Evolutionary conservation across 2,329 filamentous ascomycete genomes (phyloP), one percentile per base, ranked within the genome.

Genomic region (Fonsecaea nubica): DNA sequence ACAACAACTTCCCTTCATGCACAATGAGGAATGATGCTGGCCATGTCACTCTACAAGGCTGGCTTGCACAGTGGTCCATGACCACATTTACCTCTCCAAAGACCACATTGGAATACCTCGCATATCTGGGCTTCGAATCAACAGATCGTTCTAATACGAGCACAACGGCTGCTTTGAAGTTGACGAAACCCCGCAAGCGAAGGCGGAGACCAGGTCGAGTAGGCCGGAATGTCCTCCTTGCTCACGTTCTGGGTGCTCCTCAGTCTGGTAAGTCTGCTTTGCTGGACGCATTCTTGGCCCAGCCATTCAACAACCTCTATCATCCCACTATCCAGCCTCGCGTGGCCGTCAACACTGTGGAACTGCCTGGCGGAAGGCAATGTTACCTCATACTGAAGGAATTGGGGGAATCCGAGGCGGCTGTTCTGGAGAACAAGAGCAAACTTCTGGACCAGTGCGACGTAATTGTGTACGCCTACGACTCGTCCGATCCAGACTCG

Each of bases 11-110:
- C 75, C 95, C 95, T 1, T 93, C 91, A 0, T 96, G 92, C 30
- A 97, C 95, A 0, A 94, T 98, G 18, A 90, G 92, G 50, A 98
- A 97, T 75, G 95, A 99, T 79, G 92, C 92, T 8, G 95, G 95
- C 0, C 88, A 98, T 76, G 93, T 99, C 68, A 99, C 95, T 1
- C 83, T 99, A 3, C 95, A 99, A 78, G 95, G 95, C 1, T 99
- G 95, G 95, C 86, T 99, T 42, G 95, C 95, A 3, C 95, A 99
- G 75, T 99, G 95, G 95, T 97, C 93, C 77, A 99, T 99, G 95
- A 99, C 95, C 0, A 99, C 95, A 0, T 99, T 98, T 74, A 88
- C 96, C 67, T 93, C 96, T 64, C 94, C 95, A 12, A 96, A 95
- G 76, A 97, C 92, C 0, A 98, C 95, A 0, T 85, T 99, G 3